Conservation (phyloP, 306 rosid genomes). For the Prunus persica region Prunus_persica_NCBIv2 NC_034014.1:4378501-4379000, state of each 20-base stretch:
- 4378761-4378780: slow-evolving; percentile 59
- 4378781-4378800: slow-evolving; percentile 30
- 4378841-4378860: slow-evolving; percentile 75
- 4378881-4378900: slow-evolving; percentile 17
- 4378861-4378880: slow-evolving; percentile 14
- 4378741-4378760: slow-evolving; percentile 86
- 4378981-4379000: not conserved
- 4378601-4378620: not conserved
- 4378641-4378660: not conserved
- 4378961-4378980: not conserved
- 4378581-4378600: not conserved
- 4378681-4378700: slow-evolving; percentile 82
- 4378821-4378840: slow-evolving; percentile 96
- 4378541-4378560: not conserved
- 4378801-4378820: slow-evolving; percentile 74
- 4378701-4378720: slow-evolving; percentile 79
- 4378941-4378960: slow-evolving; percentile 3
- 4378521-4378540: not conserved
- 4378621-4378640: not conserved
- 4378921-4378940: not conserved
- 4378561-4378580: not conserved
- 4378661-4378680: not conserved
- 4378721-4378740: slow-evolving; percentile 83
- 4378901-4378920: not conserved
- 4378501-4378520: not conserved